These are phyloP conservation scores for Arctium minus DNA, from an alignment of 129 eudicot species.

Conservation along the genomic window DNA sequence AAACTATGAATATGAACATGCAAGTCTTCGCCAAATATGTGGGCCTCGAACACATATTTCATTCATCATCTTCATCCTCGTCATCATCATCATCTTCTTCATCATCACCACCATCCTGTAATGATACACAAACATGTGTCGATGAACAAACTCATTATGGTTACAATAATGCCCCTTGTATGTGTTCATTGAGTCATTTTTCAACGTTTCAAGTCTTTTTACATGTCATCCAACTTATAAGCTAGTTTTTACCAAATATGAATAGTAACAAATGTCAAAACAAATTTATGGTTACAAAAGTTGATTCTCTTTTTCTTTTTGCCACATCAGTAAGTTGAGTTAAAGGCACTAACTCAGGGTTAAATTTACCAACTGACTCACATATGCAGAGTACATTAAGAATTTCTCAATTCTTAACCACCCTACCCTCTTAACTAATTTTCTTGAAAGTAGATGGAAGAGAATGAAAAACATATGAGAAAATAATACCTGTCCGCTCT, in stretches of 20 bases:
- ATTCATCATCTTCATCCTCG: constrained; percentile 68
- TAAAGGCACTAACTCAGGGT: neutral
- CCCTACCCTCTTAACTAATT: neutral
- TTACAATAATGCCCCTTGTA: neutral
- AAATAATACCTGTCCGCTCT: constrained; percentile 65
- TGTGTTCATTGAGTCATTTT: neutral
- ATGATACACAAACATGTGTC: neutral
- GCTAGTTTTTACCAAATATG: neutral
- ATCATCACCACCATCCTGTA: constrained; percentile 31
- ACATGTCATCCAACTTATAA: neutral
- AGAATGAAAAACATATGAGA: neutral
- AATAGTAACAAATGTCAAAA: neutral
- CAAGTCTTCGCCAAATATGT: constrained; percentile 19
- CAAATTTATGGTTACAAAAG: neutral
- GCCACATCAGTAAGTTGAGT: neutral
- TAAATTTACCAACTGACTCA: neutral
- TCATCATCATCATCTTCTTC: constrained; percentile 66
- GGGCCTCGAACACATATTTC: constrained; percentile 18
- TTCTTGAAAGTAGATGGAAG: neutral
- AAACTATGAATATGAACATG: constrained; percentile 30
- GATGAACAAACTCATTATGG: too few species aligned
- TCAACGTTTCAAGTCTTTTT: too few species aligned
- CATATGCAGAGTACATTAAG: neutral
- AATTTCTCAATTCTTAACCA: neutral
- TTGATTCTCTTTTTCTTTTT: too few species aligned